Evolutionary conservation across 2,329 filamentous ascomycete species (phyloP), one percentile per base, ranked within the genome.

Genomic region (Nannizziopsis arthrosporioides): DNA sequence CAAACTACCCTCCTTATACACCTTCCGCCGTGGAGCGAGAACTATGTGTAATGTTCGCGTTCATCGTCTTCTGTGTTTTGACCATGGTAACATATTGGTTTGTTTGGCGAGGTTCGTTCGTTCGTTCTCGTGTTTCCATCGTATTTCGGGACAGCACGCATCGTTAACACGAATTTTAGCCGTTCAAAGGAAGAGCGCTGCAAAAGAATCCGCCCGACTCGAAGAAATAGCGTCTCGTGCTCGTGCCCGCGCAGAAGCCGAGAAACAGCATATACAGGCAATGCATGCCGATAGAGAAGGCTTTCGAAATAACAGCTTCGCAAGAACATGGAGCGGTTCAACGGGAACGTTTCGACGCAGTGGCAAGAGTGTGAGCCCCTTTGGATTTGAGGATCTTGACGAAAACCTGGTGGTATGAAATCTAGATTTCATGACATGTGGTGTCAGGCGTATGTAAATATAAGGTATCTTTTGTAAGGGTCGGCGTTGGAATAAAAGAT

Each of bases 11-110:
- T 8, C 58, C 59, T 2, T 60, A 57, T 44, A 60, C 59, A 3
- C 56, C 59, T n/a, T 58, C 56, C 38, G 61, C 63, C 5, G 55
- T 67, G 9, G 55, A 51, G 15, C 60, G 60, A 30, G 67, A 69
- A 54, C 54, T 69, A 15, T 65, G 65, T 19, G 59, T 68, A 27
- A 61, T 67, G 54, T 65, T 68, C 51, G 66, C 57, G 14, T 68
- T 69, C 46, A 54, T 67, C 1, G 56, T 46, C 17, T 58, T 61
- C 3, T 63, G 57, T 42, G 42, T 63, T 32, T 50, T 65, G 8
- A 63, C 60, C 5, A 63, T 67, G 50, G 60, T 39, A 0, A 48
- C 61, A 2, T 68, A 68, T 42, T 56, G 59, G 18, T 44, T 61
- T 35, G 48, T 65, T 40, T 68, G 65, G 65, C 55, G 59, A 30